Base-by-base conservation (phyloP, 106 monocot genomes). In the Dactylorhiza incarnata region DNA sequence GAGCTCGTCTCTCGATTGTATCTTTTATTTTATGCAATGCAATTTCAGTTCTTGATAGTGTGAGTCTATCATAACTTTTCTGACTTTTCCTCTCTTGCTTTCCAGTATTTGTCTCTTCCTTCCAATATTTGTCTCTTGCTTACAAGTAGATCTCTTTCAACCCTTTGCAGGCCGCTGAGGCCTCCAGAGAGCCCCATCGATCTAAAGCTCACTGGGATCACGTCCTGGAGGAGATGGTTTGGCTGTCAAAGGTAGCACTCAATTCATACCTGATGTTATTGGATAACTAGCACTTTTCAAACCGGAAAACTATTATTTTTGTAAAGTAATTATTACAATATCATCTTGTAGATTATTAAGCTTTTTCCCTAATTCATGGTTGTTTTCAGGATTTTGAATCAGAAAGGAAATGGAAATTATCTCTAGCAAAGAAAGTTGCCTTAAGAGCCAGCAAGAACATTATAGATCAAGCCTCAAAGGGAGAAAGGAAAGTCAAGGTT, bases 171-270 rank as follows among this genome's bases (percentile, higher is more conserved):
- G 87, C 89, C 24, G 76, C 91, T 80, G 99, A 99, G 81, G 85
- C 76, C 54, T 78, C 94, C 10, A 93, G 63, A 55, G 97, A 97
- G 78, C 97, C 97, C 55, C 89, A 84, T 79, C 81, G 99, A 71
- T 85, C 89, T 16, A 99, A 92, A 51, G 68, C 88, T 72, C 99
- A 99, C 73, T 94, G 99, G 99, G 99, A 99, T 87, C 91, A 94
- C 86, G 94, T 99, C 73, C 73, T 99, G 45, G 94, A 91, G 74
- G 99, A 99, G 79, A 99, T 99, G 99, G 83, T 85, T 76, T 99
- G 99, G 99, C 50, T 99, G 16, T 89, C 99, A 52, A 99, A 99
- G 89, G 99, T 86, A 80, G 20, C n/a, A 11, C 19, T 65, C 43
- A 69, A 17, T 49, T 72, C n/a, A 49, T 72, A 22, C 6, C 22